Conservation (phyloP, 2,329 filamentous ascomycete species). For the Cadophora luteo-olivacea region DNA sequence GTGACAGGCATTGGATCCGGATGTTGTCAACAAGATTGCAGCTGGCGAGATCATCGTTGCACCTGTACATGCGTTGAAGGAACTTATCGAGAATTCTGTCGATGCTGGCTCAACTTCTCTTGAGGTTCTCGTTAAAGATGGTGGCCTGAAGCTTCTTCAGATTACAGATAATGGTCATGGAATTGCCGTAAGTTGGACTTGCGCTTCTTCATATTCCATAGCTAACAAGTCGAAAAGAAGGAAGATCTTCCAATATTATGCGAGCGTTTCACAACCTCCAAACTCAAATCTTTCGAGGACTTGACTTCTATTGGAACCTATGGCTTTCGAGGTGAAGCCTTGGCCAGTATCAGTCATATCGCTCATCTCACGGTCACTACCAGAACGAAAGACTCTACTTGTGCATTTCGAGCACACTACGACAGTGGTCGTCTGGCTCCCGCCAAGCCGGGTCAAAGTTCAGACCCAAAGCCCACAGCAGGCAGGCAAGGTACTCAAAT, state of each 20-base stretch:
- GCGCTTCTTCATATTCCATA: no score
- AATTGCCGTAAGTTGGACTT: constrained; percentile 88
- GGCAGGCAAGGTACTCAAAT: constrained; percentile 93
- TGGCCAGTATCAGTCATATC: constrained; percentile 98
- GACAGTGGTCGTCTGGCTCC: constrained; percentile 81
- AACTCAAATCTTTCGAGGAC: constrained; percentile 92
- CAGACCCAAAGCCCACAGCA: constrained; percentile 86
- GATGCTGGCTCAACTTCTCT: constrained; percentile 94
- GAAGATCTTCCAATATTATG: constrained; percentile 92
- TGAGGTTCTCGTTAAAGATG: constrained; percentile 92
- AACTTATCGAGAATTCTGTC: constrained; percentile 95
- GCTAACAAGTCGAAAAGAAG: constrained; percentile 60
- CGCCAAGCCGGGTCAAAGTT: constrained; percentile 83
- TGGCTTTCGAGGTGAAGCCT: constrained; percentile 94
- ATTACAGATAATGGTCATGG: constrained; percentile 98
- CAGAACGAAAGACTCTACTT: constrained; percentile 84
- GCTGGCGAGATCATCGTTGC: constrained; percentile 98
- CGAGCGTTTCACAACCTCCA: constrained; percentile 96
- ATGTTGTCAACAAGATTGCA: constrained; percentile 98
- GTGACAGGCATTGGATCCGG: constrained; percentile 80
- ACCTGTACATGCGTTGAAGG: constrained; percentile 93
- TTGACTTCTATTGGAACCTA: constrained; percentile 90
- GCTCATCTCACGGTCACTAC: constrained; percentile 95
- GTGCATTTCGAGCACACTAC: constrained; percentile 91
- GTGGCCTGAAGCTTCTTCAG: constrained; percentile 91